Evolutionary conservation across 495 filamentous ascomycete species (phyloP).

Genomic region (Aspergillus heteromorphus): DNA sequence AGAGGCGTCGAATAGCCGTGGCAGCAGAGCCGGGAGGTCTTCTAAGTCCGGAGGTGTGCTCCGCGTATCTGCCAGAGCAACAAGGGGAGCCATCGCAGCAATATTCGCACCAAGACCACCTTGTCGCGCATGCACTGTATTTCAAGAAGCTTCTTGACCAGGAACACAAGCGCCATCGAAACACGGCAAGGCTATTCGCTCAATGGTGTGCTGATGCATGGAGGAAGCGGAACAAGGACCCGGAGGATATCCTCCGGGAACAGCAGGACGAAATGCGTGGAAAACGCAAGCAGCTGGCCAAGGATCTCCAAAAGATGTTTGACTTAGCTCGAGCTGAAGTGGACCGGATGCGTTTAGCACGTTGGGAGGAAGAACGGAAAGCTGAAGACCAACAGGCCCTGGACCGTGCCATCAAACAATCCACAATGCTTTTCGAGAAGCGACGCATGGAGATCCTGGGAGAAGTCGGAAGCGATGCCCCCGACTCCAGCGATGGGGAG

Average conservation of each 20-base stretch:
- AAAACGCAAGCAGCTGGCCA: conserved; percentile 64
- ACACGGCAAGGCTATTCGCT: conserved; percentile 38
- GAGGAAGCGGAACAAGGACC: conserved; percentile 43
- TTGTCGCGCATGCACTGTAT: conserved; percentile 72
- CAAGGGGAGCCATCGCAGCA: conserved; percentile 67
- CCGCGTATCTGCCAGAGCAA: conserved; percentile 69
- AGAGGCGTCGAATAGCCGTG: conserved; percentile 54
- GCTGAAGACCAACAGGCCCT: conserved; percentile 73
- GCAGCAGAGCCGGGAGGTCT: conserved; percentile 70
- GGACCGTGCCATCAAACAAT: conserved; percentile 74
- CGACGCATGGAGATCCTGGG: conserved; percentile 48
- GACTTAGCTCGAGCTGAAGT: conserved; percentile 72
- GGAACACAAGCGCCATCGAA: conserved; percentile 68
- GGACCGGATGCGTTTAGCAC: conserved; percentile 62
- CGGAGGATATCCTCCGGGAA: conserved; percentile 41
- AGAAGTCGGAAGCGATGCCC: conserved; percentile 35
- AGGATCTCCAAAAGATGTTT: conserved; percentile 69
- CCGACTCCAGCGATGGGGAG: conserved; percentile 45
- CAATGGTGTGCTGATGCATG: conserved; percentile 44
- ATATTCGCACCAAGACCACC: conserved; percentile 79
- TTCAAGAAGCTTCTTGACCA: conserved; percentile 72
- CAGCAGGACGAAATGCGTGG: conserved; percentile 45
- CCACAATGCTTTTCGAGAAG: conserved; percentile 52
- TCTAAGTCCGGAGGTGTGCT: conserved; percentile 65
- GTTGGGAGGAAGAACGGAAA: conserved; percentile 84